These are phyloP conservation scores for Funneliformis caledonium DNA, from an alignment of 371 early-diverging fungal species.

Conservation along the genomic window DNA sequence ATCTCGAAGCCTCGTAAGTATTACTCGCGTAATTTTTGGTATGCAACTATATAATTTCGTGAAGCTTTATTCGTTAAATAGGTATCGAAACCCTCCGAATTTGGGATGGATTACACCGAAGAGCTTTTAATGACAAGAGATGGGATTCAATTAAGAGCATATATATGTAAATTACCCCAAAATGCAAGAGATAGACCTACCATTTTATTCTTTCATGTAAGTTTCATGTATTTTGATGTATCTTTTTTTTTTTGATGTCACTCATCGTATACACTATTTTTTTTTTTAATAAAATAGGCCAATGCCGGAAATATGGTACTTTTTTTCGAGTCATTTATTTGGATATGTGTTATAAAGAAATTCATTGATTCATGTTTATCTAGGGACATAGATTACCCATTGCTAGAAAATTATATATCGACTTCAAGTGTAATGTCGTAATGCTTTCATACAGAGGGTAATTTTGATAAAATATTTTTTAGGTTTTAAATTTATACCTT, in stretches of 20 bases:
- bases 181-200: slow-evolving; percentile 71
- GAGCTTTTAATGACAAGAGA: slow-evolving; percentile 78
- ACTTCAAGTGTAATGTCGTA: slow-evolving; percentile 80
- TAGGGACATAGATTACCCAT: slow-evolving; percentile 75
- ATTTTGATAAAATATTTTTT: not conserved
- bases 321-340: not conserved
- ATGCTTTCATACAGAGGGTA: slow-evolving; percentile 96
- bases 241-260: not conserved
- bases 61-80: slow-evolving; percentile 41
- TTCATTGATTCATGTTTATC: not conserved
- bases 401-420: slow-evolving; percentile 70
- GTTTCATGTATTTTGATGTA: slow-evolving; percentile 13
- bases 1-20: slow-evolving; percentile 67
- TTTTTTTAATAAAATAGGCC: slow-evolving; percentile 55
- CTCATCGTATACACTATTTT: not conserved
- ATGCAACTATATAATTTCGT: not conserved
- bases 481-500: not conserved
- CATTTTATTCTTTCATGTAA: slow-evolving; percentile 85
- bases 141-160: slow-evolving; percentile 77
- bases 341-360: not conserved
- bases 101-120: slow-evolving; percentile 72
- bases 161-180: slow-evolving; percentile 68
- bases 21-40: not conserved
- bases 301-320: slow-evolving; percentile 95
- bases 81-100: slow-evolving; percentile 78